Percentiles rank a stretch among this genome's conserved stretches.
phyloP scores from a whole-genome alignment of 352 stramenopile species.

The Globisporangium lucens region DNA sequence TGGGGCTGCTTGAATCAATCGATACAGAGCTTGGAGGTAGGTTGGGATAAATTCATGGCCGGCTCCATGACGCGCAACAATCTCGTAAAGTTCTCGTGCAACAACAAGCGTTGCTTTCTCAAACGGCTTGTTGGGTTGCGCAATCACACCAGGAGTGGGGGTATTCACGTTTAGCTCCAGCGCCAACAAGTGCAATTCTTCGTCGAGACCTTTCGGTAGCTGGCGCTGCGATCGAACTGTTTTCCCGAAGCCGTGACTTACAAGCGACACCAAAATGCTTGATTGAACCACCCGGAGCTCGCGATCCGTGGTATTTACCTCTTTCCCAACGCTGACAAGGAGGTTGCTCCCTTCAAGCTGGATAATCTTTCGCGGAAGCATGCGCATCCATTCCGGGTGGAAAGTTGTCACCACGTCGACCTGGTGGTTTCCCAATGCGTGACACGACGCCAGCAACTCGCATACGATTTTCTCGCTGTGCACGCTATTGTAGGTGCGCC shows the following conservation, averaged over 20 bases:
- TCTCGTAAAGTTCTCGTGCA: slow-evolving; percentile 65
- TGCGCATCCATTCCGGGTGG: slow-evolving; percentile 51
- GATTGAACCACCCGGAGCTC: slow-evolving; percentile 68
- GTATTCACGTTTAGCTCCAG: slow-evolving; percentile 82
- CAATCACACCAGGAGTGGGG: slow-evolving; percentile 61
- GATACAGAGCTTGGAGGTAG: slow-evolving; percentile 77
- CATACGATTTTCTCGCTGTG: slow-evolving; percentile 75
- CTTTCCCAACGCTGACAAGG: slow-evolving; percentile 30
- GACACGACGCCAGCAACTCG: slow-evolving; percentile 70
- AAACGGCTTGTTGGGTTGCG: slow-evolving; percentile 74
- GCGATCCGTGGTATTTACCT: slow-evolving; percentile 57
- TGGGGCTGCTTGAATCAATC: slow-evolving; percentile 52
- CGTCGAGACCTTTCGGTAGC: slow-evolving; percentile 60
- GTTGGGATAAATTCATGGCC: slow-evolving; percentile 64
- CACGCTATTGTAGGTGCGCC: slow-evolving; percentile 58
- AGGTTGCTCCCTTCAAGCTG: slow-evolving; percentile 60
- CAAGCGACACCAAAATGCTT: slow-evolving; percentile 60
- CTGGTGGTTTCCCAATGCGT: slow-evolving; percentile 67
- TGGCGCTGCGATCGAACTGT: slow-evolving; percentile 59
- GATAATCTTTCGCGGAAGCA: slow-evolving; percentile 77
- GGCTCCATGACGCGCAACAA: slow-evolving; percentile 54
- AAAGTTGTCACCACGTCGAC: slow-evolving; percentile 53
- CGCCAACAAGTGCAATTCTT: slow-evolving; percentile 71
- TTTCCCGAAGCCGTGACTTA: slow-evolving; percentile 56
- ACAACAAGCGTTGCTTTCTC: slow-evolving; percentile 69